Evolutionary conservation across 1,284 basidiomycete genomes (phyloP).

Genomic region (Mycosarcoma mackinlayi): DNA sequence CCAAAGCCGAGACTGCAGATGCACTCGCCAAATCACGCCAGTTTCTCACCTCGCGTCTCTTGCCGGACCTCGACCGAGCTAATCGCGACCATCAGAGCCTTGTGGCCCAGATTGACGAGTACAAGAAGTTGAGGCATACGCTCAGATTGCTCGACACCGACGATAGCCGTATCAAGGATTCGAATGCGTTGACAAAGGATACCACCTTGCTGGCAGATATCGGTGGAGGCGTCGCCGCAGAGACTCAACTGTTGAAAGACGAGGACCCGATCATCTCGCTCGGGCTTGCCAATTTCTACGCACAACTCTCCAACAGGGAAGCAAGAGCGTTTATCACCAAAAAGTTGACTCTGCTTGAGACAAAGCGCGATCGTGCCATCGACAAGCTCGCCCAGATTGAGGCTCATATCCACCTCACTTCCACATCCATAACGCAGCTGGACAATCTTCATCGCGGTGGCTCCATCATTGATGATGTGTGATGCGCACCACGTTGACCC

Average conservation of each 20-base stretch:
- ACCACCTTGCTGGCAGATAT: constrained; percentile 25
- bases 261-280: constrained; percentile 45
- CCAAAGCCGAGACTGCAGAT: constrained; percentile 37
- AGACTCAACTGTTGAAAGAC: constrained; percentile 27
- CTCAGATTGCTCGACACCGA: constrained; percentile 29
- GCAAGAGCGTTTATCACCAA: constrained; percentile 48
- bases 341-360: constrained; percentile 44
- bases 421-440: constrained; percentile 50
- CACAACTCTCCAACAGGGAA: constrained; percentile 40
- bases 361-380: constrained; percentile 38
- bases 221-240: constrained; percentile 25
- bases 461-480: constrained; percentile 39
- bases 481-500: too few relatives aligned
- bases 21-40: constrained; percentile 39
- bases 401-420: constrained; percentile 51
- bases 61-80: constrained; percentile 46
- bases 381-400: constrained; percentile 52
- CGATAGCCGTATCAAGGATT: constrained; percentile 3
- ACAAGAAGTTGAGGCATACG: constrained; percentile 32
- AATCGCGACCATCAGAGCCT: constrained; percentile 34
- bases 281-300: constrained; percentile 46
- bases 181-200: not conserved
- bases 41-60: constrained; percentile 38
- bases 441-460: constrained; percentile 50
- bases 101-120: constrained; percentile 37